phyloP scores from a whole-genome alignment of 192 early-diverging fungal genomes.

The Coemansia aciculifera region DNA sequence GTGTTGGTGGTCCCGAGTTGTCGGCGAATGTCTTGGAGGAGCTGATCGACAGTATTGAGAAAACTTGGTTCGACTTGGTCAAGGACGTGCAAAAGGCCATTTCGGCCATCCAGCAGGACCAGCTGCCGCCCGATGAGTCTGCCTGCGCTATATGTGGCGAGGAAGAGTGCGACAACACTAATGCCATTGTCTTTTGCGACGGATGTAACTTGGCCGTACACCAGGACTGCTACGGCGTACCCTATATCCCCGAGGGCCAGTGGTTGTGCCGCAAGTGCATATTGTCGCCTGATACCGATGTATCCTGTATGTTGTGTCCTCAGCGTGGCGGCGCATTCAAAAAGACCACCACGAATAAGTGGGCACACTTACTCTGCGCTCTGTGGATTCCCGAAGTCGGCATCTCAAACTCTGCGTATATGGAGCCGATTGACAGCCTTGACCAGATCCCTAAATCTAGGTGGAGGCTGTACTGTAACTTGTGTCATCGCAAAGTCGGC shows the following conservation, averaged over 20 bases:
- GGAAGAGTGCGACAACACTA: conserved; percentile 98
- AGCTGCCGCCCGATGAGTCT: conserved; percentile 74
- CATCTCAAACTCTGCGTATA: conserved; percentile 86
- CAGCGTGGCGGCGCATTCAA: conserved; percentile 95
- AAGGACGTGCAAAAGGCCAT: conserved; percentile 78
- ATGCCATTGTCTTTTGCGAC: conserved; percentile 99
- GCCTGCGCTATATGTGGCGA: conserved; percentile 95
- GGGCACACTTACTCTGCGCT: conserved; percentile 95
- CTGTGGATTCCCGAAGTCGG: conserved; percentile 96
- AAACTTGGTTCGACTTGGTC: conserved; percentile 94
- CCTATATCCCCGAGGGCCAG: conserved; percentile 98
- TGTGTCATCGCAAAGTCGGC: conserved; percentile 80
- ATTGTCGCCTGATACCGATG: conserved; percentile 87
- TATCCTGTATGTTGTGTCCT: conserved; percentile 91
- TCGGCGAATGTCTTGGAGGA: conserved; percentile 69
- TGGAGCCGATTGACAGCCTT: conserved; percentile 97
- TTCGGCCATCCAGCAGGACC: conserved; percentile 56
- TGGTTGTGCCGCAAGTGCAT: conserved; percentile 99
- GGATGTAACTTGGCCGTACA: conserved; percentile 99
- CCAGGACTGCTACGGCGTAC: conserved; percentile 99
- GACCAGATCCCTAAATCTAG: conserved; percentile 86
- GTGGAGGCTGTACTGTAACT: conserved; percentile 84
- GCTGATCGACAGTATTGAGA: conserved; percentile 89
- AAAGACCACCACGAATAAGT: conserved; percentile 87
- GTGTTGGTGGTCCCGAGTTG: conserved; percentile 9